Base-by-base conservation (phyloP, 1,284 basidiomycete genomes). In the Cronartium quercuum region DNA sequence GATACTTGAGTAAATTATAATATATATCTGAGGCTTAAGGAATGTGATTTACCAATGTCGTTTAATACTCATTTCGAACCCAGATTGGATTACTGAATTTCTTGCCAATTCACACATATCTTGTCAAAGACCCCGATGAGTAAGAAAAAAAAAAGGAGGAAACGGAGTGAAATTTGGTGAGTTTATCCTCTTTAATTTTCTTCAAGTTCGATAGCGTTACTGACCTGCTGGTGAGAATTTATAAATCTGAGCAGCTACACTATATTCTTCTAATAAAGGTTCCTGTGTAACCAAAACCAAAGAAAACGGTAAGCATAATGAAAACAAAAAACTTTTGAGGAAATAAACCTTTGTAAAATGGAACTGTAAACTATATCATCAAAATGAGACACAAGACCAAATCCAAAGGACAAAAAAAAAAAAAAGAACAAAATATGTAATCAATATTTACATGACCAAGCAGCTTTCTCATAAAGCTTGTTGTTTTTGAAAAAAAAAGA, bases 11-110 rank as follows among this genome's bases (percentile, higher is more conserved):
- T 15, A 58, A 41, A 37, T 10, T 1, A 18, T 9, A 42, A 37
- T n/a, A 29, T 38, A 37, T 55, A 87, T 93, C 94, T 82, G 94
- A 86, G 95, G 78, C 94, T 91, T 80, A 96, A 96, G 2, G 92
- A 93, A 9, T 87, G 87, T 1, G 1, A 95, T 81, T 24, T 80
- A 76, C 81, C 96, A 98, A 82, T 97, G 96, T 15, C 93, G 88
- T 84, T 98, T 98, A 80, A 98, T 83, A 82, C 96, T 91, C 93
- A 98, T 98, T 83, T 99, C 96, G 83, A 98, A 99, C 0, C 96
- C 96, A 78, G 91, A 94, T 82, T 98, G 96, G 68, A 93, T 85
- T 42, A 98, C 95, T 1, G 92, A 94, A 83, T 98, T 98, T 62
- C 95, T 88, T 21, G 96, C 95, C 35, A 98, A 86, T 83, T 99